Base-by-base conservation (phyloP, 2,329 filamentous ascomycete genomes). In the Nigrospora osmanthi region DNA sequence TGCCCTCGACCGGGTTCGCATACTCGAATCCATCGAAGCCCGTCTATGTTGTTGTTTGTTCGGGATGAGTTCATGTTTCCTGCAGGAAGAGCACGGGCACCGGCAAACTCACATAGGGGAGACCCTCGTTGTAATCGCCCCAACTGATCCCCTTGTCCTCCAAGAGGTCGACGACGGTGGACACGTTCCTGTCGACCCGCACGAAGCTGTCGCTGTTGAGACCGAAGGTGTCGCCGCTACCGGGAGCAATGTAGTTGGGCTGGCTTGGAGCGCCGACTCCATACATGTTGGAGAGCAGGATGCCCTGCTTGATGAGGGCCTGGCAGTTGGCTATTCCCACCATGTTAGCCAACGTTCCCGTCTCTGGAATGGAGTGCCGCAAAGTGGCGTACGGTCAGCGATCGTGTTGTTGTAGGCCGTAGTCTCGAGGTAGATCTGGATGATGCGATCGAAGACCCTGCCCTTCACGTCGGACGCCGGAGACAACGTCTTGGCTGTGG, bases 201-300 rank as follows among this genome's bases (percentile, higher is more conserved):
- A 73, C 60, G 35, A 63, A 60, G 11, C 62, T 63, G 54, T 73
- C 71, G 48, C 73, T 65, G 50, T 75, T 61, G 35, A 72, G 49
- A 2, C 72, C 71, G 50, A 72, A 75, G 53, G 69, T 70, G 51
- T 75, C 70, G 11, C 70, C 70, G 6, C 54, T 67, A 6, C 71
- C 59, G 31, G 69, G 66, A 6, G 70, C 69, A 11, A 74, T 55
- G 46, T 73, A 74, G 51, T 73, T 73, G 9, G 70, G 69, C 57
- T 73, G 51, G 32, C 47, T 58, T 10, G 62, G 62, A 46, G 89
- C 84, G 2, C 84, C 87, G 33, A 85, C 66, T 15, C 72, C 83
- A 47, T 71, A 77, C 62, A 74, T 72, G 55, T 78, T 75, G 42
- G 67, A 70, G 32, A 88, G 68, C 6, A 71, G 75, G 50, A 87